Conservation (phyloP, 495 filamentous ascomycete genomes). For the Jackrogersella minutella region DNA sequence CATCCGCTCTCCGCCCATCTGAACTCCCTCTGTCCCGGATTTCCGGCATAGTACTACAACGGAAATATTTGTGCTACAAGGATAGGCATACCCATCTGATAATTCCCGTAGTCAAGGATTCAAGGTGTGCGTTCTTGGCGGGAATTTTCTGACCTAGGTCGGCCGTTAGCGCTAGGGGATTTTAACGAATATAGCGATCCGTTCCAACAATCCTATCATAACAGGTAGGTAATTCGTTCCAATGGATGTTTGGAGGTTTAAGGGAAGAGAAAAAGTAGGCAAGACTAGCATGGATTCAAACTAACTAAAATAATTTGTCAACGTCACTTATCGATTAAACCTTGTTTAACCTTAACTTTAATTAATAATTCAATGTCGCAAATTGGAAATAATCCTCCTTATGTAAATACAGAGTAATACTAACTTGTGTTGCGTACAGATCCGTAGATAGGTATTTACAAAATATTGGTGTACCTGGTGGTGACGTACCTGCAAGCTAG, state of each 20-base stretch:
- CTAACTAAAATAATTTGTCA: too few species aligned
- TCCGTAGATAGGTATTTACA: too few species aligned
- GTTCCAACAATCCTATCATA: too few species aligned
- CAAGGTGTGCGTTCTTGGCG: conserved; percentile 26
- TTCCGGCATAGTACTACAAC: conserved; percentile 27
- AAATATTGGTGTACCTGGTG: neutral
- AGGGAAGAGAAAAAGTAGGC: too few species aligned
- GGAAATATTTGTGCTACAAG: conserved; percentile 36
- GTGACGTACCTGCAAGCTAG: conserved; percentile 20
- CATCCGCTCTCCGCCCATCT: conserved; percentile 32
- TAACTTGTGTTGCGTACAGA: too few species aligned
- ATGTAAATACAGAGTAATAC: too few species aligned
- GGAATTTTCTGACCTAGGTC: conserved; percentile 2
- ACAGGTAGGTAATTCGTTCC: too few species aligned
- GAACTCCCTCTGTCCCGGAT: conserved; percentile 30
- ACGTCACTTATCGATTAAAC: too few species aligned
- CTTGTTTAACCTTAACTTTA: too few species aligned
- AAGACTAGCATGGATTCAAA: too few species aligned
- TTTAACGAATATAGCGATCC: neutral
- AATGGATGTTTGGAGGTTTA: neutral
- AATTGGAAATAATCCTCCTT: too few species aligned
- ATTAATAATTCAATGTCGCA: too few species aligned
- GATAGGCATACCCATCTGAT: conserved; percentile 26
- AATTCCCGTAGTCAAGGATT: conserved; percentile 23
- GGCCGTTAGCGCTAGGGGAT: neutral